A percentile compares a stretch with the other conserved stretches of the same genome.
These are phyloP conservation scores for Alternaria atra DNA, from an alignment of 2,329 filamentous ascomycete genomes.

Conservation along the genomic window DNA sequence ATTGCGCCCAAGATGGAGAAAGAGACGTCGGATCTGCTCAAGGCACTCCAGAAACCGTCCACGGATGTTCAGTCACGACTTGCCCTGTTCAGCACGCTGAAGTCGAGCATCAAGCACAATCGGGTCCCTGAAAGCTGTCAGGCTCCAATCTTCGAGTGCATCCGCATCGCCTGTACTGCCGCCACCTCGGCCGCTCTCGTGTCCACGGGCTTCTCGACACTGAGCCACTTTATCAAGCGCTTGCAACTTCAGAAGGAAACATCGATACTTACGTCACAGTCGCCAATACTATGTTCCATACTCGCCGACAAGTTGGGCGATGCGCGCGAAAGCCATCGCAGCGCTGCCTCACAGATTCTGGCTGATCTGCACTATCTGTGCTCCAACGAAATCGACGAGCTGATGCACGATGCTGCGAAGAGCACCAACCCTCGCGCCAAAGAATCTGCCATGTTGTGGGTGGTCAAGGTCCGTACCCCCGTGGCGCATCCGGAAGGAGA, in stretches of 20 bases:
- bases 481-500: slow-evolving; percentile 4
- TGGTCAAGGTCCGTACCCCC: slow-evolving; percentile 69
- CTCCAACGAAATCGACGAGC: slow-evolving; percentile 78
- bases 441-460: slow-evolving; percentile 84
- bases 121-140: slow-evolving; percentile 82
- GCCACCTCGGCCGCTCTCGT: slow-evolving; percentile 77
- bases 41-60: slow-evolving; percentile 67
- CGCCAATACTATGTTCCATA: slow-evolving; percentile 74
- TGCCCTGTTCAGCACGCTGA: slow-evolving; percentile 73
- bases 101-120: slow-evolving; percentile 90
- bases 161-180: slow-evolving; percentile 77
- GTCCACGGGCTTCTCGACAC: slow-evolving; percentile 84
- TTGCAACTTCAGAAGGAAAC: slow-evolving; percentile 85
- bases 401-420: slow-evolving; percentile 77
- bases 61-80: slow-evolving; percentile 59
- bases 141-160: slow-evolving; percentile 79
- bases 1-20: slow-evolving; percentile 58
- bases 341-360: slow-evolving; percentile 77
- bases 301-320: slow-evolving; percentile 88
- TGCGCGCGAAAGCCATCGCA: slow-evolving; percentile 83
- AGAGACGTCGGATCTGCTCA: slow-evolving; percentile 63
- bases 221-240: slow-evolving; percentile 87
- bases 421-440: slow-evolving; percentile 86
- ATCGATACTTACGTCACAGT: slow-evolving; percentile 72
- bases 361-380: slow-evolving; percentile 77